These are phyloP conservation scores for Colletotrichum sp. DNA, from an alignment of 2,329 filamentous ascomycete species.

Conservation along the genomic window DNA sequence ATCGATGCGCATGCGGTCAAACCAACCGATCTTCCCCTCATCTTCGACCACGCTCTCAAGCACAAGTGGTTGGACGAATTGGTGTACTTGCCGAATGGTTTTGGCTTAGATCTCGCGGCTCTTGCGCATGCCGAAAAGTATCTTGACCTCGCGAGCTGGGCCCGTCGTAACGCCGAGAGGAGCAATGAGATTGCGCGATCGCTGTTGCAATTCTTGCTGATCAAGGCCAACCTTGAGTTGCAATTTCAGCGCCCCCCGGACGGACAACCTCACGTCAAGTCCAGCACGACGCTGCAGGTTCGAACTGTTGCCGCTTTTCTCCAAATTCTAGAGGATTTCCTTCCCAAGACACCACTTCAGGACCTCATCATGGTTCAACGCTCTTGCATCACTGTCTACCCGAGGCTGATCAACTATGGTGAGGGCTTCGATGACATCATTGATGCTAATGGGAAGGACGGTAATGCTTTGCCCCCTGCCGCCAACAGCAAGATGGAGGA, in stretches of 20 bases:
- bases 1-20: slow-evolving; percentile 80
- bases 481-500: slow-evolving; percentile 95
- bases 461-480: slow-evolving; percentile 79
- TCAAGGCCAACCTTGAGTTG: slow-evolving; percentile 84
- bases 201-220: slow-evolving; percentile 79
- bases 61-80: slow-evolving; percentile 86
- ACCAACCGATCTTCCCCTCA: slow-evolving; percentile 51
- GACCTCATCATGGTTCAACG: slow-evolving; percentile 84
- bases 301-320: slow-evolving; percentile 85
- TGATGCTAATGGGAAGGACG: slow-evolving; percentile 79
- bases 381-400: slow-evolving; percentile 89
- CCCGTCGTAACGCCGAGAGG: slow-evolving; percentile 71
- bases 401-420: slow-evolving; percentile 93
- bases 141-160: slow-evolving; percentile 84
- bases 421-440: slow-evolving; percentile 93
- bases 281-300: slow-evolving; percentile 79
- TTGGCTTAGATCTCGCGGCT: slow-evolving; percentile 86
- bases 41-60: slow-evolving; percentile 71
- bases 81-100: slow-evolving; percentile 78
- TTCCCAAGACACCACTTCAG: slow-evolving; percentile 62
- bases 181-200: slow-evolving; percentile 71
- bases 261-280: slow-evolving; percentile 56
- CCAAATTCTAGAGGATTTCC: slow-evolving; percentile 76
- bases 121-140: slow-evolving; percentile 80
- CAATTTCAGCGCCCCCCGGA: slow-evolving; percentile 74